Evolutionary conservation across 1,139 yeast genomes (phyloP).

Genomic region (Geotrichum phurueaensis): DNA sequence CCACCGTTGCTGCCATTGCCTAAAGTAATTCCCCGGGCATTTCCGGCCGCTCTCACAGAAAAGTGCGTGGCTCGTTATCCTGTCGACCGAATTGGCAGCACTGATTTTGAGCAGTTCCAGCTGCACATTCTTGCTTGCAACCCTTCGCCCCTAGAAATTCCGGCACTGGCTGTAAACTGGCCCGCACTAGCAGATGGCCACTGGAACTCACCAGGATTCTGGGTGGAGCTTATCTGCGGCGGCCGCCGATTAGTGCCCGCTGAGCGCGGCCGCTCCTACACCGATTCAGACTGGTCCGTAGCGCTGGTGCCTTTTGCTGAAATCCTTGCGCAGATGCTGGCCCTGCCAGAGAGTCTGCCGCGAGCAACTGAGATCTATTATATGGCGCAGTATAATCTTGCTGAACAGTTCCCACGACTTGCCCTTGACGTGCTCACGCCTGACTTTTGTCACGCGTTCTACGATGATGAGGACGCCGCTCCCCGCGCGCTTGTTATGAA

Average conservation of each 20-base stretch:
- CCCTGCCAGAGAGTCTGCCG: not conserved
- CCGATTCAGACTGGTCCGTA: conserved; percentile 23
- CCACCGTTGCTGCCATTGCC: not conserved
- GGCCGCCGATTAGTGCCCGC: conserved; percentile 27
- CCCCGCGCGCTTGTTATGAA: conserved; percentile 16
- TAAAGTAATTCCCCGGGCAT: not conserved
- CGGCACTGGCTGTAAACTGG: conserved; percentile 23
- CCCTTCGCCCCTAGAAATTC: conserved; percentile 20
- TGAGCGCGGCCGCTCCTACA: conserved; percentile 25
- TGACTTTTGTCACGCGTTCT: conserved; percentile 18
- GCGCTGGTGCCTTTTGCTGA: conserved; percentile 19
- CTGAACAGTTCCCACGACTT: conserved; percentile 22
- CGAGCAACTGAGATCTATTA: conserved; percentile 14
- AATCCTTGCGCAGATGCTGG: conserved; percentile 15
- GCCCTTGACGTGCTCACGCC: conserved; percentile 23
- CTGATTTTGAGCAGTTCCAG: conserved; percentile 14
- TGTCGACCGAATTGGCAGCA: conserved; percentile 1
- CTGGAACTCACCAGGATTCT: conserved; percentile 24
- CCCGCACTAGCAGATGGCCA: conserved; percentile 21
- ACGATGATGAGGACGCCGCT: not conserved
- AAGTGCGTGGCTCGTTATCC: not conserved
- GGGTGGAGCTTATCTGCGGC: conserved; percentile 19
- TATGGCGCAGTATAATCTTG: conserved; percentile 25
- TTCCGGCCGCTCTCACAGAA: not conserved
- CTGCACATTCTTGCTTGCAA: conserved; percentile 5